Conservation (phyloP, 2,329 filamentous ascomycete genomes). For the Alternaria sp. region DNA sequence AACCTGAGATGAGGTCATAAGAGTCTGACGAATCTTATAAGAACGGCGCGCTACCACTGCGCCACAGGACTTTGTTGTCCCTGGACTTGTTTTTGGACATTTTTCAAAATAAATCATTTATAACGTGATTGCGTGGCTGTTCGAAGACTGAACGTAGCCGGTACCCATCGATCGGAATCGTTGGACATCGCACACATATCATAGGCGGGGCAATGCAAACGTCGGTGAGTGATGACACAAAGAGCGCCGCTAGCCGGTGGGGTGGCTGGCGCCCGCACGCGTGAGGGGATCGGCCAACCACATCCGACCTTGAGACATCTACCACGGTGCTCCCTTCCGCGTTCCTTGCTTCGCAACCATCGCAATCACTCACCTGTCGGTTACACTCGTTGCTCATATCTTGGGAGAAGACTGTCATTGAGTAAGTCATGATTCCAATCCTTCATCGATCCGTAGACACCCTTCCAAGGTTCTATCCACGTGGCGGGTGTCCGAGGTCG, state of each 20-base stretch:
- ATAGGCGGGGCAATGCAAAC: slow-evolving; percentile 11
- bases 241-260: slow-evolving; percentile 6
- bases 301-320: slow-evolving; percentile 10
- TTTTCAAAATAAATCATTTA: slow-evolving; percentile 3
- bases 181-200: neutral
- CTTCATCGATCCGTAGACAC: neutral
- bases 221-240: slow-evolving; percentile 16
- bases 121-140: fast-evolving
- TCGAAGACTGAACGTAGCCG: neutral
- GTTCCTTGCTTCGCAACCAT: neutral
- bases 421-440: neutral
- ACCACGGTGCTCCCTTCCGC: slow-evolving; percentile 5
- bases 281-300: slow-evolving; percentile 20
- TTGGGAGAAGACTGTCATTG: neutral
- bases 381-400: neutral
- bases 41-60: slow-evolving; percentile 59
- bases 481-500: neutral
- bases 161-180: neutral
- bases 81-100: slow-evolving; percentile 23
- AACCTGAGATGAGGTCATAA: slow-evolving; percentile 45
- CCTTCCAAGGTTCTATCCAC: neutral
- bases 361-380: neutral
- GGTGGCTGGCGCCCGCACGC: slow-evolving; percentile 1
- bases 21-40: slow-evolving; percentile 51
- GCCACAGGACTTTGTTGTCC: slow-evolving; percentile 47